Evolutionary conservation across 2,329 filamentous ascomycete species (phyloP), one percentile per base, ranked within the genome.

Genomic region (Scytalidium lignicola): DNA sequence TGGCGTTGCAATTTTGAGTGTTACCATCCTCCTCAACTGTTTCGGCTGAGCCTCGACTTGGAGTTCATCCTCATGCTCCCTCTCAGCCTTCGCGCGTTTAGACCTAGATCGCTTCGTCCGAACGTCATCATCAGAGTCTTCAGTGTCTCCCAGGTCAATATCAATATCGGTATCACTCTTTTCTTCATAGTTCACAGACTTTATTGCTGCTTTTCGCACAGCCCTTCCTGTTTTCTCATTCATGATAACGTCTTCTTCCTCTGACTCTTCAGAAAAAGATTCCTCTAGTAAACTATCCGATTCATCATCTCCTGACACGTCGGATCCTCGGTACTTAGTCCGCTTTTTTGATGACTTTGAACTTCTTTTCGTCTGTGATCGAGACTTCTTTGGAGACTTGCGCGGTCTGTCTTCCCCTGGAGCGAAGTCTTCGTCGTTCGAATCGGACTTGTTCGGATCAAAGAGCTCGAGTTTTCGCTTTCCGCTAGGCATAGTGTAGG

Each of bases 371-470:
- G 57, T 47, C 40, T 62, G 67, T 37, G 54, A 46, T 32, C 64
- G 59, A 4, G 70, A 65, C 23, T 70, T 63, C 20, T 71, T 70
- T 4, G 68, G 59, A 47, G 72, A 74, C 55, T 72, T 76, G 48
- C 67, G 67, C 15, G 74, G 68, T 23, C 69, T 67, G 21, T 67
- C 70, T 56, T 75, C 72, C 15, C 66, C 63, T 15, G 81, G 81
- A 50, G 82, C 76, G 59, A 85, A 86, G 63, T 83, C 83, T 55
- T 82, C 80, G 61, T 86, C 82, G 44, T 82, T 76, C 2, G 82
- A 73, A 57, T 86, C 82, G 45, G 82, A 85, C 62, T 82, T 78
- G 63, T 84, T 85, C 2, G 79, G 80, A 64, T 86, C 82, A 57
- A 85, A 85, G 48, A 74, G 72, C 54, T 80, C 75, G 48, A 81